Evolutionary conservation across 768 basidiomycete genomes (phyloP), one percentile per base, ranked within the genome.

Genomic region (Phanerochaete sordida): DNA sequence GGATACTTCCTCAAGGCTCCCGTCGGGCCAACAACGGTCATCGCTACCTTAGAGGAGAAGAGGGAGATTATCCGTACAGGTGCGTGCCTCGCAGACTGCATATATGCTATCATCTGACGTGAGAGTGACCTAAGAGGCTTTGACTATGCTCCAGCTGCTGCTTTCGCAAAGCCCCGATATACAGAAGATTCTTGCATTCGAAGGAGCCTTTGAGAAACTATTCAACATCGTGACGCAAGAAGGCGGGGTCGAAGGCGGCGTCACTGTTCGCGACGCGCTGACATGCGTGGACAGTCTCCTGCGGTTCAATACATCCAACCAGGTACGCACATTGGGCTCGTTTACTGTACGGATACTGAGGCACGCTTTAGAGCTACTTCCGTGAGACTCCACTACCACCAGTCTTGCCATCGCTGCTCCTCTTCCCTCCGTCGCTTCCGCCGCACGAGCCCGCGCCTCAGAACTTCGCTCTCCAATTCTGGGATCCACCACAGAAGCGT

Each of bases 111-210:
- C 11, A 4, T 43, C 39, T 43, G 39, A 43, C 19, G 19, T 16
- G 19, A 13, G 12, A 12, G 28, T 19, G 45, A 35, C 47, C 64
- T 66, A 74, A 92, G 93, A 98, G 81, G 88, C 86, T 24, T 84
- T 97, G 39, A 79, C 86, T 16, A 85, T 95, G 75, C 80, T 95
- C 33, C 91, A 95, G 62, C 77, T 85, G 5, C 78, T 99, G 15
- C 84, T 90, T 37, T 84, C 86, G 0, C 90, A 95, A 65, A 98
- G 91, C 66, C 84, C 91, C 31, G 93, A 98, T 71, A 91, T 99
- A 35, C 96, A 98, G 69, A 98, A 98, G 74, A 86, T 98, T 30
- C 84, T 98, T 47, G 94, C 95, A 0, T 99, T 99, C 66, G 94
- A 95, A 66, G 95, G 97, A 21, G 92, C 91, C 1, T 98, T 99